Conservation (phyloP, 805 yeast genomes). For the Yamadazyma takamatsuzukensis region DNA sequence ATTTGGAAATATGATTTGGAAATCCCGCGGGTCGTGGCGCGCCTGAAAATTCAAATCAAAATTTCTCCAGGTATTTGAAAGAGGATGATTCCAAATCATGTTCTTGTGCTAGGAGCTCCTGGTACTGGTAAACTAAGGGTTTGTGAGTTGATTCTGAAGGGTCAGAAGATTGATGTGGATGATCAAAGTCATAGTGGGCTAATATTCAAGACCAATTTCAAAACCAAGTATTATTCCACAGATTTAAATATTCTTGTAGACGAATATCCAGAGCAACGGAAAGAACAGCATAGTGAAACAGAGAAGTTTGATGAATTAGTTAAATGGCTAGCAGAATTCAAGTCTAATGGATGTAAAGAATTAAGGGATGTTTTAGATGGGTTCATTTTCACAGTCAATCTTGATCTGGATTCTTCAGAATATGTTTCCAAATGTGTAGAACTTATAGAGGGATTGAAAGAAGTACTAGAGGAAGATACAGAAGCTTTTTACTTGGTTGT, state of each 20-base stretch:
- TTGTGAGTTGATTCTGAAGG: constrained; percentile 24
- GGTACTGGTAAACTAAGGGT: constrained; percentile 36
- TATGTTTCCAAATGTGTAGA: constrained; percentile 19
- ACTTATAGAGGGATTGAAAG: constrained; percentile 7
- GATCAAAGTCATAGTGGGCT: constrained; percentile 30
- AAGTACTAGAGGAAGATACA: constrained; percentile 2
- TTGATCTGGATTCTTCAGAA: constrained; percentile 17
- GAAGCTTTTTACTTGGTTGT: constrained; percentile 25
- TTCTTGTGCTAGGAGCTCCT: constrained; percentile 45
- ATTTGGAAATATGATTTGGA: no score
- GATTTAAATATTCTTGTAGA: constrained; percentile 32
- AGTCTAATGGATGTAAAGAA: constrained; percentile 33
- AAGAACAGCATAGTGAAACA: background rate
- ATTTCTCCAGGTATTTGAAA: no score
- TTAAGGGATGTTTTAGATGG: constrained; percentile 47
- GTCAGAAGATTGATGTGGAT: constrained; percentile 24
- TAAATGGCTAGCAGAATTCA: constrained; percentile 40
- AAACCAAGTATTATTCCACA: constrained; percentile 30
- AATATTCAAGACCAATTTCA: constrained; percentile 21
- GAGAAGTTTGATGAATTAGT: constrained; percentile 12
- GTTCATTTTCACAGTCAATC: constrained; percentile 37
- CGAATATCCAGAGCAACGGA: constrained; percentile 22
- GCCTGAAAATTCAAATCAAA: no score
- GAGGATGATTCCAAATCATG: constrained; percentile 34
- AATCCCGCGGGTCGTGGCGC: no score